Percentiles rank a stretch among this genome's conserved stretches.
phyloP scores from a whole-genome alignment of 441 rosid genomes.

The Eutrema salsugineum region DNA sequence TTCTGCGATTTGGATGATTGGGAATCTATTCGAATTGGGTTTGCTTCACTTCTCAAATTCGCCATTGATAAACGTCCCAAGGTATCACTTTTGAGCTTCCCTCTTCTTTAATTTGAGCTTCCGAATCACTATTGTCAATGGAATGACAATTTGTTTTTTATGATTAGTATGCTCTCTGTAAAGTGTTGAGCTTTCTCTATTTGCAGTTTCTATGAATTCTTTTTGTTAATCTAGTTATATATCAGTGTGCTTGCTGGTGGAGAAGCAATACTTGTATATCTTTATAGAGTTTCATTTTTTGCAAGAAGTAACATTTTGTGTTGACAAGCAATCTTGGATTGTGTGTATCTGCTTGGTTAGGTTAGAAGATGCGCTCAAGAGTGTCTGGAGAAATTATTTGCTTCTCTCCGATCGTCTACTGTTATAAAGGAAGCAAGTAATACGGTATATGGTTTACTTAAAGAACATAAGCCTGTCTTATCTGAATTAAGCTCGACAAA shows the following conservation, averaged over 20 bases:
- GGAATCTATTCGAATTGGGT: constrained; percentile 53
- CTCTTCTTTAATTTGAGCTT: too few species aligned
- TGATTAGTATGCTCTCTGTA: neutral
- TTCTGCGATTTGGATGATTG: constrained; percentile 73
- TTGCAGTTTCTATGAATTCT: neutral
- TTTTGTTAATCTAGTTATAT: neutral
- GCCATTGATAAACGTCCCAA: constrained; percentile 84
- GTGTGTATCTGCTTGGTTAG: constrained; percentile 39
- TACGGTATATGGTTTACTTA: constrained; percentile 42
- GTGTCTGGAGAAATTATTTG: constrained; percentile 60
- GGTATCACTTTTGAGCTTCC: constrained; percentile 36
- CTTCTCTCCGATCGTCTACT: constrained; percentile 40
- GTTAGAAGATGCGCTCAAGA: constrained; percentile 83
- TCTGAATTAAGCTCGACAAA: constrained; percentile 27
- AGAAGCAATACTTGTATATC: neutral
- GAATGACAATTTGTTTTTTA: neutral
- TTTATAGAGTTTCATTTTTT: neutral
- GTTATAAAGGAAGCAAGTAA: constrained; percentile 68
- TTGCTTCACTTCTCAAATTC: constrained; percentile 58
- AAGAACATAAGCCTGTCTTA: constrained; percentile 37
- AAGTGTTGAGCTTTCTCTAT: neutral
- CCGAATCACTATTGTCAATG: neutral
- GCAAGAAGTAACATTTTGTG: neutral
- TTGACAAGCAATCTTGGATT: neutral
- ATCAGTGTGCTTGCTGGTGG: neutral